These are phyloP conservation scores for Bocquillonia castaneifolia DNA, from an alignment of 441 rosid species.

Conservation along the genomic window DNA sequence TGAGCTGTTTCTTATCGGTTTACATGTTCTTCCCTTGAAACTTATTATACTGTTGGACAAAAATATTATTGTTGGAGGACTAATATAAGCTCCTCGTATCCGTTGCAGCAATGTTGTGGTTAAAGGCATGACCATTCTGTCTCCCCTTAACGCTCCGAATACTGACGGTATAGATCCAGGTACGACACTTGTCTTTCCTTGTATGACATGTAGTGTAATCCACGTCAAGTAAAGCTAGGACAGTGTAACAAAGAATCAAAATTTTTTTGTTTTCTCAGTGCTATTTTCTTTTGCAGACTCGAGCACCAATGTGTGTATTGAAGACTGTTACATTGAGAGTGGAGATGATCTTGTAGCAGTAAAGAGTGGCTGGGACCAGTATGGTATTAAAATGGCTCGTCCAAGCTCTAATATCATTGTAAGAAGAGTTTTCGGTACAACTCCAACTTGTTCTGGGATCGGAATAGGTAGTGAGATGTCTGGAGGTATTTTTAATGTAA, in stretches of 20 bases:
- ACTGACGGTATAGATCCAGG: constrained; percentile 98
- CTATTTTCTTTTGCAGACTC: constrained; percentile 51
- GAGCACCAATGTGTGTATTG: constrained; percentile 74
- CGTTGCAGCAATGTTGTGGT: constrained; percentile 73
- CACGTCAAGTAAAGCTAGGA: not conserved
- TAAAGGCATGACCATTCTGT: constrained; percentile 73
- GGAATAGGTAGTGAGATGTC: constrained; percentile 98
- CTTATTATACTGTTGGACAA: not conserved
- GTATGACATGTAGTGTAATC: constrained; percentile 3
- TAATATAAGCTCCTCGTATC: not conserved
- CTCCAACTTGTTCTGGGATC: constrained; percentile 86
- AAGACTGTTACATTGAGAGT: constrained; percentile 86
- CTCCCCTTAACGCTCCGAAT: constrained; percentile 91
- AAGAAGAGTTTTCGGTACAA: constrained; percentile 78
- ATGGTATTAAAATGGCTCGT: constrained; percentile 68
- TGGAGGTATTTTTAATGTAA: constrained; percentile 74
- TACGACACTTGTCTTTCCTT: constrained; percentile 23
- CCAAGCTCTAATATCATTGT: constrained; percentile 77
- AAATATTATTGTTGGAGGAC: not conserved
- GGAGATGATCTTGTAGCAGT: constrained; percentile 95
- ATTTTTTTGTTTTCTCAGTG: not conserved
- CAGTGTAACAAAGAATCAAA: not conserved
- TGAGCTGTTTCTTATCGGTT: not conserved
- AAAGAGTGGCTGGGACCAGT: constrained; percentile 98
- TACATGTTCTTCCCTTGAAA: no score